Evolutionary conservation across 345 rosid species (phyloP).

Genomic region (Luvunga scandens): DNA sequence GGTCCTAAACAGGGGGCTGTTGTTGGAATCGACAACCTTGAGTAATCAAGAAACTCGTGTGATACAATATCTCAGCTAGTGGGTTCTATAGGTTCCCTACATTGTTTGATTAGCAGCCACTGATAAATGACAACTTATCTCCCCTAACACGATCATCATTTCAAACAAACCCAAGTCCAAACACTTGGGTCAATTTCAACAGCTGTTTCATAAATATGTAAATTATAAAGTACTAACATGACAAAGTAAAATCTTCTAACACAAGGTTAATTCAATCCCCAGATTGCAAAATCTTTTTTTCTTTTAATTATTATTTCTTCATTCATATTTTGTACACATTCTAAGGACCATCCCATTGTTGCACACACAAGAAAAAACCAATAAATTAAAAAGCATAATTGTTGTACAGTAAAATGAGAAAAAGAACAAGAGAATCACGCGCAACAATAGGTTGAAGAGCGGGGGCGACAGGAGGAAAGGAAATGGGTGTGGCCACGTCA

Average conservation of each 20-base stretch:
- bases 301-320: neutral
- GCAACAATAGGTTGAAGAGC: constrained; percentile 61
- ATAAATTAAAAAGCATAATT: neutral
- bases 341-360: neutral
- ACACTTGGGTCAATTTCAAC: neutral
- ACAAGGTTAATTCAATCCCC: neutral
- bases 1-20: neutral
- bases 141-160: neutral
- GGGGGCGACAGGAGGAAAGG: constrained; percentile 36
- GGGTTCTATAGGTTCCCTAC: neutral
- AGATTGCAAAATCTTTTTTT: neutral
- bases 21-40: neutral
- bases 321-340: neutral
- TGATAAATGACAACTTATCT: neutral
- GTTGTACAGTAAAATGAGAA: neutral
- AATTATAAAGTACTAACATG: neutral
- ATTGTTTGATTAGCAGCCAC: neutral
- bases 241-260: neutral
- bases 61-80: neutral
- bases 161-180: neutral
- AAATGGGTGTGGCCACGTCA: constrained; percentile 25
- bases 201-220: neutral
- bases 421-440: constrained; percentile 36
- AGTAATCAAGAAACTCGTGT: neutral
- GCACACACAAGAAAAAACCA: no score